These are phyloP conservation scores for Cystofilobasidium capitatum DNA, from an alignment of 768 basidiomycete genomes.

Conservation along the genomic window DNA sequence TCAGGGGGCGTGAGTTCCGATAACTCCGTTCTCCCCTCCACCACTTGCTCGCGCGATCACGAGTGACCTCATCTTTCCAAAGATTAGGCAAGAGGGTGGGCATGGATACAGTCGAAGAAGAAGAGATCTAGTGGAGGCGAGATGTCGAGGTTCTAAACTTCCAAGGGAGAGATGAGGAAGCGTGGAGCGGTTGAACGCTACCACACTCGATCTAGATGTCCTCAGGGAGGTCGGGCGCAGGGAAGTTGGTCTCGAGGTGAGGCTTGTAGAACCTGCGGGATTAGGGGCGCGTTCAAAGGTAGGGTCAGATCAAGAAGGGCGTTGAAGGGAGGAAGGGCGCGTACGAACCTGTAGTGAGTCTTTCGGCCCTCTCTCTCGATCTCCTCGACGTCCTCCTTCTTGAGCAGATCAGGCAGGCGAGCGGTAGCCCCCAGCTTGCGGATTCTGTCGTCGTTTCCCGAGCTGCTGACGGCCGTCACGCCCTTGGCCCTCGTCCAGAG, in stretches of 20 bases:
- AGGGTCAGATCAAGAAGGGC: not conserved
- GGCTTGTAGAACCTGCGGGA: not conserved
- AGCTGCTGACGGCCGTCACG: conserved; percentile 34
- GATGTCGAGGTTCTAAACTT: too few species aligned
- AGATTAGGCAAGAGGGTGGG: too few species aligned
- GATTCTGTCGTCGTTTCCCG: conserved; percentile 31
- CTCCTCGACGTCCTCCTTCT: conserved; percentile 36
- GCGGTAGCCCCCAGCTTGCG: conserved; percentile 30
- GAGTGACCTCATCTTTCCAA: too few species aligned
- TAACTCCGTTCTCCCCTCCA: too few species aligned
- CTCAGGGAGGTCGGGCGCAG: conserved; percentile 32
- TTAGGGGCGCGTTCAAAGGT: too few species aligned
- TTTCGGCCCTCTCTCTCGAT: conserved; percentile 36
- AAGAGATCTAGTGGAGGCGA: too few species aligned
- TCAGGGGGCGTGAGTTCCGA: too few species aligned
- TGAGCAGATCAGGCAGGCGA: conserved; percentile 31
- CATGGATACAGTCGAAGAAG: too few species aligned
- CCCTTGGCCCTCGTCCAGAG: conserved; percentile 35
- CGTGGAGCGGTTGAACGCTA: too few species aligned
- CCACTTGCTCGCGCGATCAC: too few species aligned
- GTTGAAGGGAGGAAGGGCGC: not conserved
- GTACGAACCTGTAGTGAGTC: conserved; percentile 30
- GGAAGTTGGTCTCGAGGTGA: conserved; percentile 38
- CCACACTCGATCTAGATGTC: too few species aligned
- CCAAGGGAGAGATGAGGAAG: too few species aligned